Base-by-base conservation (phyloP, 768 basidiomycete genomes). In the Mycena maculata region DNA sequence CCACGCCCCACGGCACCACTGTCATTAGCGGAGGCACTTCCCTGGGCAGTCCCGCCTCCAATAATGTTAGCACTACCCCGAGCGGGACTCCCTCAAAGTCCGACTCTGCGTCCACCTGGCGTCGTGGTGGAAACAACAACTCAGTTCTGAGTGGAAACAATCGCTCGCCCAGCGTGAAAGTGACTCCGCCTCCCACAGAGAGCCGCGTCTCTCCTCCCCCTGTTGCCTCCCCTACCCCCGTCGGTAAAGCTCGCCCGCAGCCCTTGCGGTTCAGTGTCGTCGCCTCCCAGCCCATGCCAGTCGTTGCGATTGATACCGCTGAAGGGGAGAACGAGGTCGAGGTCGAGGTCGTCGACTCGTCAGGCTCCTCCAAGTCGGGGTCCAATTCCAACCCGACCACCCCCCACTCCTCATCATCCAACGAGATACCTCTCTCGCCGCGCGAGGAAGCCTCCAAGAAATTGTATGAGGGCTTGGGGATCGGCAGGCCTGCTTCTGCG, bases 381-480 rank as follows among this genome's bases (percentile, higher is more conserved):
- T 81, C 82, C 67, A 81, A 82, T 67, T 89, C 90, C n/a, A 90
- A 92, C 63, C 93, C 93, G 4, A 87, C 89, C 45, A 93, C 92
- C 1, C 92, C 93, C 13, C 87, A 87, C 70, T 91, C 92, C n/a
- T 84, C 88, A 47, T 86, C 89, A 49, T 92, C 90, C 39, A 83
- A 83, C 68, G 85, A 82, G 55, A 79, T 79, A 68, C 87, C 90
- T 60, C 88, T 94, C 72, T 93, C 92, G 80, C 91, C 91, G 76
- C 91, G 93, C 81, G 93, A 95, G 80, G 93, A 94, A 80, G 93
- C 89, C 13, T 78, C 90, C 42, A 95, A 93, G 87, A 93, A 92
- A 81, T 79, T 94, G 65, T 95, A 93, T 76, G 94, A 95, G 80
- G 94, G 94, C 41, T 86, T 96, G 42, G 92, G 94, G n/a, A 88